Conservation (phyloP, 441 rosid genomes). For the Pelargonium australe region DNA sequence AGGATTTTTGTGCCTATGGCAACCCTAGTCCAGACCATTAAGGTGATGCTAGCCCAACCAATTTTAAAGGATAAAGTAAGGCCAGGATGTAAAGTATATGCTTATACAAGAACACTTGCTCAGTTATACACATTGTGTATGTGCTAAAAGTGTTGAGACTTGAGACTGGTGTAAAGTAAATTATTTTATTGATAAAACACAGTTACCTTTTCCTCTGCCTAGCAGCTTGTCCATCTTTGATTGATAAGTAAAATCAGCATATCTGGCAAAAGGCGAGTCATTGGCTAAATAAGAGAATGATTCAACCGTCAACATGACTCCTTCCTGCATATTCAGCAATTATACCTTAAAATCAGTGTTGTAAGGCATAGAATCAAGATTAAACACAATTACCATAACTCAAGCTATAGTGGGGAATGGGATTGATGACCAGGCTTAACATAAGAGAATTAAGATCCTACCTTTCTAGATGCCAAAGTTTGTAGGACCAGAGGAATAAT, state of each 20-base stretch:
- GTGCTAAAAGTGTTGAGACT: conserved; percentile 4
- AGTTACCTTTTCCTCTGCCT: conserved; percentile 76
- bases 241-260: conserved; percentile 29
- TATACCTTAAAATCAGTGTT: conserved; percentile 12
- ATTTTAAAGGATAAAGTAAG: background rate
- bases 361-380: conserved; percentile 6
- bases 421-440: background rate
- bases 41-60: conserved; percentile 12
- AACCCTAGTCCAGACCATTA: background rate
- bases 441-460: background rate
- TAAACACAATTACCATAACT: conserved; percentile 8
- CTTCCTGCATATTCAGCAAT: conserved; percentile 56
- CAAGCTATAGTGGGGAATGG: background rate
- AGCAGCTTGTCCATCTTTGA: conserved; percentile 75
- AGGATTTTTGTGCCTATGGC: background rate
- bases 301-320: conserved; percentile 52
- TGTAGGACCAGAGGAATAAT: background rate
- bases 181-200: conserved; percentile 17
- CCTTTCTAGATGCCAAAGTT: background rate
- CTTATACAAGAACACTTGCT: conserved; percentile 5
- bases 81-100: background rate
- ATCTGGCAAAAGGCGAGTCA: conserved; percentile 30
- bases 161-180: background rate
- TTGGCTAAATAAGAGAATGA: conserved; percentile 56
- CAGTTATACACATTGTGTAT: conserved; percentile 4